Evolutionary conservation across 2,329 filamentous ascomycete species (phyloP).

Genomic region (Ceratocystis eucalypticola): DNA sequence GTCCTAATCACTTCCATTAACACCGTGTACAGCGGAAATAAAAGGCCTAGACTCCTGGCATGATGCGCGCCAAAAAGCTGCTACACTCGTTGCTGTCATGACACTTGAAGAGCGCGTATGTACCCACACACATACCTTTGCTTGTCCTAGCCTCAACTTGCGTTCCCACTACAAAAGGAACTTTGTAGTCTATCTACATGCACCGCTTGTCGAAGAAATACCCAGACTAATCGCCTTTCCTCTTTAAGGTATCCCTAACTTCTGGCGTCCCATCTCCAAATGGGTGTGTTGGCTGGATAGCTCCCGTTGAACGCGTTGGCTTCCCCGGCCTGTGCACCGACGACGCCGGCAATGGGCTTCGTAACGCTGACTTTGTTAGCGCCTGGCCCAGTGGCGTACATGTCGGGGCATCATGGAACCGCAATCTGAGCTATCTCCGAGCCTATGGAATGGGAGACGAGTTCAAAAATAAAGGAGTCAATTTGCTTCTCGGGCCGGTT

Average conservation of each 20-base stretch:
- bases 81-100: slow-evolving; percentile 54
- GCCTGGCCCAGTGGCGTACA: slow-evolving; percentile 46
- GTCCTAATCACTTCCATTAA: neutral
- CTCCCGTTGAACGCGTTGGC: slow-evolving; percentile 27
- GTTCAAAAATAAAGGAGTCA: slow-evolving; percentile 62
- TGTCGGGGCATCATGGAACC: slow-evolving; percentile 54
- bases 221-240: neutral
- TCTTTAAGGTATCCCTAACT: slow-evolving; percentile 50
- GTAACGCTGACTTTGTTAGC: slow-evolving; percentile 33
- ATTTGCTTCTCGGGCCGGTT: slow-evolving; percentile 65
- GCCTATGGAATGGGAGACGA: slow-evolving; percentile 64
- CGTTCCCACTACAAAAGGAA: neutral
- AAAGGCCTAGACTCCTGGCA: slow-evolving; percentile 53
- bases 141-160: neutral
- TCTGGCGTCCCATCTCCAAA: slow-evolving; percentile 50
- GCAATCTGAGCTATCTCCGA: slow-evolving; percentile 50
- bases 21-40: slow-evolving; percentile 32
- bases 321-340: slow-evolving; percentile 35
- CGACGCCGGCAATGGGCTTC: slow-evolving; percentile 34
- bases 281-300: slow-evolving; percentile 36
- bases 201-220: no score
- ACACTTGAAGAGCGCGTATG: slow-evolving; percentile 59
- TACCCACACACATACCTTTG: neutral
- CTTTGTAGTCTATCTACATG: no score
- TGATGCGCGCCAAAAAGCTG: slow-evolving; percentile 52